Evolutionary conservation across 2,329 filamentous ascomycete species (phyloP), one percentile per base, ranked within the genome.

Genomic region (Tolypocladium pustulatum): DNA sequence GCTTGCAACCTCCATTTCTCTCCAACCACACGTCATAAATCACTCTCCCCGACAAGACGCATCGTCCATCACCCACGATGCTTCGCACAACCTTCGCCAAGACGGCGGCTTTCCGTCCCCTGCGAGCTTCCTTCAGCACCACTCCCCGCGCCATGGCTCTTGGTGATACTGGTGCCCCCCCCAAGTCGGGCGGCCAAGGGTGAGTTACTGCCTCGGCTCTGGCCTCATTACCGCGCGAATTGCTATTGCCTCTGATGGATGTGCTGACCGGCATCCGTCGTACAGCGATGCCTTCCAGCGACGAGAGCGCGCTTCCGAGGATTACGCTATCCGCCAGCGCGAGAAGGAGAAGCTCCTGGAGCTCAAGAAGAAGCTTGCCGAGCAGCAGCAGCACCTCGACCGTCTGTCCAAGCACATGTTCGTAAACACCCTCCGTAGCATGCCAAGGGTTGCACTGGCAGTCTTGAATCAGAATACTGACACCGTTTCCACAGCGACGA

Each of bases 391-490:
- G 65, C 90, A 96, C 78, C 84, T 97, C 65, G 81, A 93, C 71
- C 87, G 92, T 73, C 85, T 97, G 62, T 86, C 91, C 68, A 83
- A 88, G 70, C 89, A 95, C 82, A 91, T 96, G 90, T 94, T 77
- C 71, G 87, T 66, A 34, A 46, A 17, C 30, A 32, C 57, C 30
- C 13, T 38, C 49, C 34, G 17, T 51, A 36, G 25, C 32, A 15
- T 40, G 36, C 54, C 38, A 54, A 9, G n/a, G 8, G 6, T 49
- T 6, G 10, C 17, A 20, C 32, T 25, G 8, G 10, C 27, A 41
- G 54, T 30, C 59, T 60, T n/a, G 20, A 43, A 43, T 61, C 54
- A 36, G 6, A 27, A 38, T 38, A 46, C 60, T 60, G 59, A 61
- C 59, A 56, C 49, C 32, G 27, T 36, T n/a, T 54, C 15, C 22